Base-by-base conservation (phyloP, 371 early-diverging fungal species). In the Apophysomyces elegans region DNA sequence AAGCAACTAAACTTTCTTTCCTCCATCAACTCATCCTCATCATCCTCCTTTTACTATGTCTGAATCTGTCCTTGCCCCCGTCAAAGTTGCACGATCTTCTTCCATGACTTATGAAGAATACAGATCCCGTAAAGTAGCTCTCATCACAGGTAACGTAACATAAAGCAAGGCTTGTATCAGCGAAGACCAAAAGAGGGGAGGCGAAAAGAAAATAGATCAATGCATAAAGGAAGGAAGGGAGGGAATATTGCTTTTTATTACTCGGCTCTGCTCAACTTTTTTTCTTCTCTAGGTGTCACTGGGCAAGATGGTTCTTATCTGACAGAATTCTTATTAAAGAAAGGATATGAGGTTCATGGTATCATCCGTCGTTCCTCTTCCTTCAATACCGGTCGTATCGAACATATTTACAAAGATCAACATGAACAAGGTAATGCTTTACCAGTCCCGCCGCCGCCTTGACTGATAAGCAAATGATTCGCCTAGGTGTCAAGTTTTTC, bases 271-370 rank as follows among this genome's bases (percentile, higher is more conserved):
- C 32, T 26, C 32, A 26, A 26, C 26, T 1, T 26, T 26, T 2
- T 1, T 26, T 26, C 2, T 26, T 3, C 32, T 26, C 32, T 58
- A 88, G 93, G 93, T 77, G 90, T 93, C 67, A 93, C 92, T 60
- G 93, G 94, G 61, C 94, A 93, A 77, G 94, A 92, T 77, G 94
- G 94, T 58, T 88, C 88, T 58, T 93, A 93, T 73, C 82, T 93
- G 56, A 81, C 88, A 0, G 94, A 94, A 71, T 86, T 91, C 38
- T 79, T 93, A 50, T 76, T 93, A 64, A 73, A 73, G 44, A 91
- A 91, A 80, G 93, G 91, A 65, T 94, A 94, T 73, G 86, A 83
- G 64, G 94, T 94, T 12, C 94, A 94, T 65, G 94, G 94, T 67
- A 90, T 94, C 66, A 92, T 94, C 63, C 88, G 94, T 60, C 78